A percentile compares a stretch with the other conserved stretches of the same genome.
Conservation (phyloP, 257 asterid genomes). For the Primulina huaijiensis region DNA sequence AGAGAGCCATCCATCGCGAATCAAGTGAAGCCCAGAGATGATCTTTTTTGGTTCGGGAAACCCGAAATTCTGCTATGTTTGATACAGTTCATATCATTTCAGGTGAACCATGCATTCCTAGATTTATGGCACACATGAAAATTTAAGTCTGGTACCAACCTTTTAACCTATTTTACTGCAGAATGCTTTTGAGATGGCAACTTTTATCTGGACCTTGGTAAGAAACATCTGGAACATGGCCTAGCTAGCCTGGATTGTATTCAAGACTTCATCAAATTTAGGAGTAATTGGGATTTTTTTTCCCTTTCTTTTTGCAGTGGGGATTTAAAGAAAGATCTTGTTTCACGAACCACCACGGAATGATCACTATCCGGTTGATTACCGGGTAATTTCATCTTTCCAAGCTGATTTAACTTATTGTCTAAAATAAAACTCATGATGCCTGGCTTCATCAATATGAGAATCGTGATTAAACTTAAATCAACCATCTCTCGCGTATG, state of each 20-base stretch:
- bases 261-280: no score
- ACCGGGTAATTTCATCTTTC: constrained; percentile 49
- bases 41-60: constrained; percentile 82
- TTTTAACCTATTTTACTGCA: constrained; percentile 30
- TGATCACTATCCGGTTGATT: constrained; percentile 57
- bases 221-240: constrained; percentile 14
- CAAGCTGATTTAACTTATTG: no score
- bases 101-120: constrained; percentile 39
- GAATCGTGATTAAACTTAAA: not conserved
- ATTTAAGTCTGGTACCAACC: not conserved
- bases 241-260: no score
- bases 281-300: no score
- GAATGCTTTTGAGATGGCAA: constrained; percentile 98
- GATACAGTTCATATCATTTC: constrained; percentile 86
- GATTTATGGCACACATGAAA: not conserved
- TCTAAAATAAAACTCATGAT: not conserved
- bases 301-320: constrained; percentile 49
- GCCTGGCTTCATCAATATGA: no score
- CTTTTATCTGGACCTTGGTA: constrained; percentile 91
- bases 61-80: constrained; percentile 70
- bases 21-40: constrained; percentile 85
- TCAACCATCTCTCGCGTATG: no score
- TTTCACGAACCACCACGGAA: constrained; percentile 75
- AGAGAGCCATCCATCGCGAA: constrained; percentile 42
- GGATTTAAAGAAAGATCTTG: constrained; percentile 67